Evolutionary conservation across 2,329 filamentous ascomycete genomes (phyloP).

Genomic region (Apiospora sp.): DNA sequence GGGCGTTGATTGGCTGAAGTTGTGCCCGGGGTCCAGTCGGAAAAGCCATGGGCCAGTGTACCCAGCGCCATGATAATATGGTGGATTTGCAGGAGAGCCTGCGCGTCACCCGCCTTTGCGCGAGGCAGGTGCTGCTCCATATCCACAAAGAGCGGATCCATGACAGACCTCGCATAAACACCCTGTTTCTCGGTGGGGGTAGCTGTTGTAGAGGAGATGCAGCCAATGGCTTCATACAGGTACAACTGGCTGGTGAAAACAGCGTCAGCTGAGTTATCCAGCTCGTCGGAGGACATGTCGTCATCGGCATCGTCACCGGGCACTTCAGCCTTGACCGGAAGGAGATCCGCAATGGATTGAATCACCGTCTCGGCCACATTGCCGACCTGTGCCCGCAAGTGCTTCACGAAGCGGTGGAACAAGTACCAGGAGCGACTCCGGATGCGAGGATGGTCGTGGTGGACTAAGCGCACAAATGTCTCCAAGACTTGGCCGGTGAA

Average conservation of each 20-base stretch:
- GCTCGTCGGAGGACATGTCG: slow-evolving; percentile 94
- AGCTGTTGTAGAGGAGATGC: slow-evolving; percentile 81
- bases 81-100: slow-evolving; percentile 87
- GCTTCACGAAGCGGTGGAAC: slow-evolving; percentile 91
- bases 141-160: slow-evolving; percentile 89
- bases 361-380: slow-evolving; percentile 93
- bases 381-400: slow-evolving; percentile 82
- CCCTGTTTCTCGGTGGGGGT: slow-evolving; percentile 87
- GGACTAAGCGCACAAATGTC: slow-evolving; percentile 88
- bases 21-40: slow-evolving; percentile 79
- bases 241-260: slow-evolving; percentile 91
- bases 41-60: slow-evolving; percentile 90
- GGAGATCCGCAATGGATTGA: slow-evolving; percentile 84
- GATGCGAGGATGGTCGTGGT: slow-evolving; percentile 86
- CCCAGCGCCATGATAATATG: slow-evolving; percentile 97
- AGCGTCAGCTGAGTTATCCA: slow-evolving; percentile 87
- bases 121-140: slow-evolving; percentile 80
- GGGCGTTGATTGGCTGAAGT: slow-evolving; percentile 54
- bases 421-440: slow-evolving; percentile 96
- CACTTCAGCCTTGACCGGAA: slow-evolving; percentile 90
- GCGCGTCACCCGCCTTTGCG: slow-evolving; percentile 82
- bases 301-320: slow-evolving; percentile 81
- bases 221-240: slow-evolving; percentile 93
- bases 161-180: slow-evolving; percentile 84
- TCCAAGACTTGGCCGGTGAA: slow-evolving; percentile 89